These are phyloP conservation scores for Auriculariales sp. DNA, from an alignment of 768 basidiomycete species.

Conservation along the genomic window DNA sequence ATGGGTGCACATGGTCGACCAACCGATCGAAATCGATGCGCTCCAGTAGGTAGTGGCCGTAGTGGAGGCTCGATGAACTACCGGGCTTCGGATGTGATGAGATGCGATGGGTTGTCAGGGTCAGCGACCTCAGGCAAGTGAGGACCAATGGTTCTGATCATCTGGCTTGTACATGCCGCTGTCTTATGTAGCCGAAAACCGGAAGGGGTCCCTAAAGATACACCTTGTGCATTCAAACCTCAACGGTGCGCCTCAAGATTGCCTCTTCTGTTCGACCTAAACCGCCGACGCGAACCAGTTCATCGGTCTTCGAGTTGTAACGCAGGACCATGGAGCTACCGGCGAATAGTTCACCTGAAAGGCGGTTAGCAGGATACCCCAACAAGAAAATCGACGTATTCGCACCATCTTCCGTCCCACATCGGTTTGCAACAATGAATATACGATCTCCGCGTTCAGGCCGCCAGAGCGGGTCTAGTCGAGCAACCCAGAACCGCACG, in stretches of 20 bases:
- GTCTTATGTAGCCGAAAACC: too few relatives aligned
- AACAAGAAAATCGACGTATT: neutral
- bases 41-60: too few relatives aligned
- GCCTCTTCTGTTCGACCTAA: neutral
- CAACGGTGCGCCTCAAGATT: neutral
- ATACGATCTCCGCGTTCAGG: conserved; percentile 30
- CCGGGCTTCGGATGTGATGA: too few relatives aligned
- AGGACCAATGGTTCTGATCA: too few relatives aligned
- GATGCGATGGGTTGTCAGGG: too few relatives aligned
- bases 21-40: too few relatives aligned
- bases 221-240: too few relatives aligned
- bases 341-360: neutral
- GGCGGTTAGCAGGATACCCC: neutral
- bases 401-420: conserved; percentile 63
- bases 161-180: too few relatives aligned
- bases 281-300: neutral
- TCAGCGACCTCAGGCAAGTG: too few relatives aligned
- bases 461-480: conserved; percentile 48
- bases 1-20: too few relatives aligned
- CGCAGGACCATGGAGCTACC: neutral
- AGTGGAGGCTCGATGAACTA: too few relatives aligned
- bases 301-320: neutral
- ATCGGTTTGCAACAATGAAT: conserved; percentile 68
- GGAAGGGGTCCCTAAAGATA: too few relatives aligned
- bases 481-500: conserved; percentile 62